Conservation (phyloP, 352 stramenopile species). For the Phytophthora hibernalis region DNA sequence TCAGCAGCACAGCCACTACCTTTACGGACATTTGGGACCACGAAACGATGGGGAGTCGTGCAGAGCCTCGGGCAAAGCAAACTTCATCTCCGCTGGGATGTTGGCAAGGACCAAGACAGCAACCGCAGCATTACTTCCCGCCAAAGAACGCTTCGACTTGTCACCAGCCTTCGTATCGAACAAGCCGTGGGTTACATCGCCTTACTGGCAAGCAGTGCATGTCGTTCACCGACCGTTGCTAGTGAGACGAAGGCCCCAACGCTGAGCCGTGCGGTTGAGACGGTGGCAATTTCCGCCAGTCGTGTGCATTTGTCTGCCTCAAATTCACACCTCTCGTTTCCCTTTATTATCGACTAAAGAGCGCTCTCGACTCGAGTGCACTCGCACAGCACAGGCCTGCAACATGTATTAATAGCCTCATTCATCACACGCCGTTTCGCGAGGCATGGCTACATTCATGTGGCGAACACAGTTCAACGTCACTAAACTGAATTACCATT, state of each 20-base stretch:
- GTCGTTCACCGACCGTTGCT: no score
- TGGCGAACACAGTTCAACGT: not conserved
- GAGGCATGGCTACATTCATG: conserved; percentile 4
- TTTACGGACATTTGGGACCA: conserved; percentile 19
- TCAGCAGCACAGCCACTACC: conserved; percentile 8
- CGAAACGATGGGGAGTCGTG: conserved; percentile 29
- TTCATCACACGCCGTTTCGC: not conserved
- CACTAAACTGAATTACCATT: no score
- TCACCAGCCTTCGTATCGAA: not conserved
- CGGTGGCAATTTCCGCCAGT: not conserved
- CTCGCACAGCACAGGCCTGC: no score
- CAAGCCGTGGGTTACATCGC: not conserved
- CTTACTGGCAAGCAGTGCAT: no score
- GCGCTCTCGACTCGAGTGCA: no score
- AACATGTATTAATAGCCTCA: no score
- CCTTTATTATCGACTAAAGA: no score
- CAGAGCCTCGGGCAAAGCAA: conserved; percentile 6
- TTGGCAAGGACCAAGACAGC: not conserved
- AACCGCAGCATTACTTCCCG: not conserved
- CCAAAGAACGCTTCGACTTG: not conserved
- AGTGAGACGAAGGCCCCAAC: not conserved
- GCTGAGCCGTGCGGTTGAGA: not conserved
- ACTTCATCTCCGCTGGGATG: not conserved
- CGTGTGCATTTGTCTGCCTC: not conserved
- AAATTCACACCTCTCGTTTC: not conserved